These are phyloP conservation scores for Colletotrichum paranaense DNA, from an alignment of 2,329 filamentous ascomycete genomes.

Conservation along the genomic window DNA sequence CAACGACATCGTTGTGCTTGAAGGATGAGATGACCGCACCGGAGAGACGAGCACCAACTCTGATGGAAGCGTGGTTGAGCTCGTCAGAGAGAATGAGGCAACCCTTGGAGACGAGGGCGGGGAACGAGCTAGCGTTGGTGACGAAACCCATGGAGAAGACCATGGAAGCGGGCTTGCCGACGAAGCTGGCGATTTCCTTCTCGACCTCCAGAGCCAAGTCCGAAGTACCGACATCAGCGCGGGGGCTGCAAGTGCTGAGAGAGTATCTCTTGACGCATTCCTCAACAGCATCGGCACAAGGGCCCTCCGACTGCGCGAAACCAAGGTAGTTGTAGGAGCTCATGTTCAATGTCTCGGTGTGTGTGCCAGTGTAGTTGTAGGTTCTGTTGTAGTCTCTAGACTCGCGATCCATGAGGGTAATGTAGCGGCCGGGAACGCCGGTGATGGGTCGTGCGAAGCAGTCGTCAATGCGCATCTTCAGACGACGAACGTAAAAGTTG, in stretches of 20 bases:
- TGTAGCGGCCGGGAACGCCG: constrained; percentile 92
- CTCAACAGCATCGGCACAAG: constrained; percentile 94
- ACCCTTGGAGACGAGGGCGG: constrained; percentile 90
- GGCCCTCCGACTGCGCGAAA: constrained; percentile 96
- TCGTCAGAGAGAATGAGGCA: constrained; percentile 97
- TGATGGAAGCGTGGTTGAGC: constrained; percentile 97
- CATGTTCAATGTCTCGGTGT: constrained; percentile 96
- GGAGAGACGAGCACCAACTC: constrained; percentile 92
- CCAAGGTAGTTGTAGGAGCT: constrained; percentile 99
- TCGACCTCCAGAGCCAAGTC: constrained; percentile 93
- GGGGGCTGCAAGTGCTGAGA: constrained; percentile 83
- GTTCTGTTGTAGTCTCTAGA: constrained; percentile 92
- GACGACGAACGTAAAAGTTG: constrained; percentile 93
- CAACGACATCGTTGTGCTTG: constrained; percentile 95
- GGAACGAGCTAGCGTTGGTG: constrained; percentile 93
- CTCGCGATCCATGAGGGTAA: constrained; percentile 90
- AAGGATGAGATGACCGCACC: constrained; percentile 96
- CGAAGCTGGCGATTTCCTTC: constrained; percentile 87
- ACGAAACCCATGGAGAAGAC: constrained; percentile 99
- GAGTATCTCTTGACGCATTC: constrained; percentile 87
- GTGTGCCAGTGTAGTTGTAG: constrained; percentile 89
- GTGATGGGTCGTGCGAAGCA: constrained; percentile 94
- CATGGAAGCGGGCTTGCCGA: constrained; percentile 94
- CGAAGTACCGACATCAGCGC: constrained; percentile 85
- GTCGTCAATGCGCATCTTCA: constrained; percentile 96